A percentile compares a stretch with the other conserved stretches of the same genome.
phyloP scores from a whole-genome alignment of 768 basidiomycete genomes.

The Dictyophora rubrovolvata region DNA sequence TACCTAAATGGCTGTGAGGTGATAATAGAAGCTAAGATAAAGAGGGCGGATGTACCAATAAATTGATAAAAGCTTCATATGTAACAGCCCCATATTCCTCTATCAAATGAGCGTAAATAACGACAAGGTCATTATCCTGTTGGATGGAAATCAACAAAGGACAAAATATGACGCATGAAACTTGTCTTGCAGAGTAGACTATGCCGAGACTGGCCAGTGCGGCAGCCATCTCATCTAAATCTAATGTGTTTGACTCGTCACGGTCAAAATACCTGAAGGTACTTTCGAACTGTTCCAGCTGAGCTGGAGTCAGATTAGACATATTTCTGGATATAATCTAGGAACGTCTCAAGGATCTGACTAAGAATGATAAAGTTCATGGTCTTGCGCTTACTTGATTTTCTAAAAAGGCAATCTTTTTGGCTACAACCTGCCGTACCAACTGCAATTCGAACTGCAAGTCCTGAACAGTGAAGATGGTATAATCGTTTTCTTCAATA shows the following conservation, averaged over 20 bases:
- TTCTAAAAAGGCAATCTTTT: conserved; percentile 93
- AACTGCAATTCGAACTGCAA: conserved; percentile 83
- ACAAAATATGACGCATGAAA: too few relatives aligned
- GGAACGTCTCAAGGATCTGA: background rate
- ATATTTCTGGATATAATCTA: conserved; percentile 91
- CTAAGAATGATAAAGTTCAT: background rate
- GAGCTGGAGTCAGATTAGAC: conserved; percentile 91
- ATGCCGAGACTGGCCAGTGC: conserved; percentile 92
- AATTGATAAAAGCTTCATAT: conserved; percentile 90
- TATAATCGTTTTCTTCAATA: conserved; percentile 95
- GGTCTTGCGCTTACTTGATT: conserved; percentile 61
- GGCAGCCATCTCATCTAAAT: conserved; percentile 78
- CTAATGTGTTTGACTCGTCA: conserved; percentile 84
- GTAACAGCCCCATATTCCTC: conserved; percentile 80
- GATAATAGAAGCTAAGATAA: background rate
- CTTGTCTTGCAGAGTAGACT: conserved; percentile 61
- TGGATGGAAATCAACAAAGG: background rate
- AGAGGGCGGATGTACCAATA: conserved; percentile 48
- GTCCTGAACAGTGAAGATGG: conserved; percentile 81
- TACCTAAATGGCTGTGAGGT: conserved; percentile 40
- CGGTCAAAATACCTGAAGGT: conserved; percentile 97
- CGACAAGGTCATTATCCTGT: conserved; percentile 80
- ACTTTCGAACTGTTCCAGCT: conserved; percentile 92
- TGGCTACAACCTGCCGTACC: conserved; percentile 66
- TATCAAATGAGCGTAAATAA: conserved; percentile 70